Base-by-base conservation (phyloP, 306 rosid genomes). In the Fagus sylvatica region DNA sequence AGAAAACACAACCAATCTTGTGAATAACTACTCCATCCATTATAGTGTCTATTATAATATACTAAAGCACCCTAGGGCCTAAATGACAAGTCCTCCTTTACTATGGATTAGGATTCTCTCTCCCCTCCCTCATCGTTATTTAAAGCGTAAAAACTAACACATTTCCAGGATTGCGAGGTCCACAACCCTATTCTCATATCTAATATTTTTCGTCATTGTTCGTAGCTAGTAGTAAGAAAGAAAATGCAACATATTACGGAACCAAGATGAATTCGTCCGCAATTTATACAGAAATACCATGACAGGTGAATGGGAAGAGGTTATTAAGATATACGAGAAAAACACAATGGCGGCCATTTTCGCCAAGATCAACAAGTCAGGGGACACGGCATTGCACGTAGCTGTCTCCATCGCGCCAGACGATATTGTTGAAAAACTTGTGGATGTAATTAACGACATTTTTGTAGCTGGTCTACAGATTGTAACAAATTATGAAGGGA, bases 341-440 rank as follows among this genome's bases (percentile, higher is more conserved):
- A 28, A 82, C 0, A 2, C 2, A 11, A 17, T 12, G 12, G 85
- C 82, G 8, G 48, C 48, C 12, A 42, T 42, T 42, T 6, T 1
- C 87, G 42, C 22, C 3, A 82, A 1, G 67, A 83, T 89, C 74
- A 89, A 87, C 0, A 74, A 56, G 53, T 49, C 80, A 15, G 88
- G 85, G 2, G 87, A 85, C 80, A 85, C 91, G 5, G 87, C 79
- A 5, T 32, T 90, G 51, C 94, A 88, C 53, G 42, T 80, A 13
- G 91, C 91, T 0, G 91, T 86, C 19, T 61, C 74, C 1, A 87
- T 87, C 17, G 80, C 76, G 19, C 74, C 84, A 65, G 81, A 80
- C 13, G 54, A 71, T 0, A 71, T 60, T 3, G 85, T 88, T 16
- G 48, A 16, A 12, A 2, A 37, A 53, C 79, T 87, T 5, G 84